Evolutionary conservation across 2,329 filamentous ascomycete genomes (phyloP).

Genomic region (Botrytis tulipae): DNA sequence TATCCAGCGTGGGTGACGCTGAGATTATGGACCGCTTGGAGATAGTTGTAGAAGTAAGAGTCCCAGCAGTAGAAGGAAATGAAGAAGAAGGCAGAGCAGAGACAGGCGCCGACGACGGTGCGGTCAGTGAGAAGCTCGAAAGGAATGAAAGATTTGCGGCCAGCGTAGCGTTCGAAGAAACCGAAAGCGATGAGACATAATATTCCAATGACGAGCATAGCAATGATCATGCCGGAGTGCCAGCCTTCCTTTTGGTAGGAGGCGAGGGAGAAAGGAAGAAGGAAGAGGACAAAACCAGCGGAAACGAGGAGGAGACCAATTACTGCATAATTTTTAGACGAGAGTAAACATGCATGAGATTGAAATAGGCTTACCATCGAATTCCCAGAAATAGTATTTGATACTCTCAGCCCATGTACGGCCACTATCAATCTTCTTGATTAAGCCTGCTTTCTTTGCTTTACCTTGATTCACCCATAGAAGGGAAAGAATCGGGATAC

Average conservation of each 20-base stretch:
- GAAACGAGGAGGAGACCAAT: constrained; percentile 60
- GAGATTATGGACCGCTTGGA: constrained; percentile 53
- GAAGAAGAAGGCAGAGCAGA: constrained; percentile 45
- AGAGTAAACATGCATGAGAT: background rate
- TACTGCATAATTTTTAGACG: constrained; percentile 35
- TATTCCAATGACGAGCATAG: constrained; percentile 56
- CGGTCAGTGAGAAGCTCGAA: constrained; percentile 50
- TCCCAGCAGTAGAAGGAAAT: constrained; percentile 53
- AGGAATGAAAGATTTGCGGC: constrained; percentile 56
- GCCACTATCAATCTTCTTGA: constrained; percentile 43
- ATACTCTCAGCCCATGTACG: constrained; percentile 49
- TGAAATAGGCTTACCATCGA: constrained; percentile 47
- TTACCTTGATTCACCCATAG: constrained; percentile 54
- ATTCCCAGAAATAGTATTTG: constrained; percentile 56
- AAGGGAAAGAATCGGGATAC: constrained; percentile 59
- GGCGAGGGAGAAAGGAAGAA: constrained; percentile 66
- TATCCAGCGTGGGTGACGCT: constrained; percentile 51
- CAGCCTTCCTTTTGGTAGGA: constrained; percentile 35
- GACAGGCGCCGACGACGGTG: constrained; percentile 50
- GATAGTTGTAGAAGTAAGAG: constrained; percentile 53
- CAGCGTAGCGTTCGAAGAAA: constrained; percentile 56
- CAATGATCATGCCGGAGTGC: constrained; percentile 42
- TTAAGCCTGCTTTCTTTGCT: constrained; percentile 53
- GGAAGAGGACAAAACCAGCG: constrained; percentile 59
- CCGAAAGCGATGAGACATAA: constrained; percentile 55